Evolutionary conservation across 768 basidiomycete species (phyloP).

Genomic region (Asterophora lycoperdoides): DNA sequence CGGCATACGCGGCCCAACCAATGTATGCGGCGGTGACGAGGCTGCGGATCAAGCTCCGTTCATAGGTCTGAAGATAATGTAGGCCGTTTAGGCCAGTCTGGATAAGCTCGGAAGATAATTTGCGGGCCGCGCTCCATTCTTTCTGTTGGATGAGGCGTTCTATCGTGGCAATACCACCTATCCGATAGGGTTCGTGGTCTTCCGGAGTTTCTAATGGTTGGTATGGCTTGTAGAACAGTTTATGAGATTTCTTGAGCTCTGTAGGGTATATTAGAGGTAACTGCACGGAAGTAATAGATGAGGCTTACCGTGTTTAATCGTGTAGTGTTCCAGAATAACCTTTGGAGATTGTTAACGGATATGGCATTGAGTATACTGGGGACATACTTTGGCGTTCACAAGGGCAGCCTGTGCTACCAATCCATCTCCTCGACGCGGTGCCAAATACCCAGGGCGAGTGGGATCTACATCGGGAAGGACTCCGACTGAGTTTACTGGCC

Average conservation of each 20-base stretch:
- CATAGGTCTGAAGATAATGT: slow-evolving; percentile 82
- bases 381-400: slow-evolving; percentile 57
- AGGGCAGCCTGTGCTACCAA: slow-evolving; percentile 50
- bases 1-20: slow-evolving; percentile 73
- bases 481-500: slow-evolving; percentile 83
- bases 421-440: slow-evolving; percentile 41
- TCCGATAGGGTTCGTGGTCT: slow-evolving; percentile 29
- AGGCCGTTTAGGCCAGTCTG: slow-evolving; percentile 52
- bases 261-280: not conserved
- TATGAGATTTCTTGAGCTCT: slow-evolving; percentile 60
- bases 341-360: slow-evolving; percentile 17
- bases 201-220: slow-evolving; percentile 33
- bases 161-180: slow-evolving; percentile 35
- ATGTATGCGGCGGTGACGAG: slow-evolving; percentile 71
- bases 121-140: slow-evolving; percentile 47
- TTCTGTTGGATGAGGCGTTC: slow-evolving; percentile 38
- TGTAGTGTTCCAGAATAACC: slow-evolving; percentile 74
- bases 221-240: slow-evolving; percentile 64
- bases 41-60: slow-evolving; percentile 62
- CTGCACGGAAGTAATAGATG: no score
- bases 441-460: slow-evolving; percentile 53
- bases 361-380: not conserved
- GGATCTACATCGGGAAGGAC: slow-evolving; percentile 74
- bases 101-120: slow-evolving; percentile 49
- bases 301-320: slow-evolving; percentile 64